Percentiles rank a stretch among this genome's conserved stretches.
Evolutionary conservation across 2,329 filamentous ascomycete species (phyloP).

Genomic region (Drechslera avenae): DNA sequence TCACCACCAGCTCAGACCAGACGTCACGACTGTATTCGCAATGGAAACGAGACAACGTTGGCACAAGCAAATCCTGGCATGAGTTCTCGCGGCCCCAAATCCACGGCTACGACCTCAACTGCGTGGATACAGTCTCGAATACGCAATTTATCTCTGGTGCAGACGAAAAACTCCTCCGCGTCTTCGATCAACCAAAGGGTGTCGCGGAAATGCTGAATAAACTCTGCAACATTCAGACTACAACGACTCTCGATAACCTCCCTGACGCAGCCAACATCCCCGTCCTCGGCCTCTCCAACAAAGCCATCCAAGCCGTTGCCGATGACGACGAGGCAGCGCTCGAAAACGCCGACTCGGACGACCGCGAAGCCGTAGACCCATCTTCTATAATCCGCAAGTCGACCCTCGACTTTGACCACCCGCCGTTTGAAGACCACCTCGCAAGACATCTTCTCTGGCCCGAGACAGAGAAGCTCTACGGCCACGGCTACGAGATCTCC

Average conservation of each 20-base stretch:
- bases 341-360: constrained; percentile 51
- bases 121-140: constrained; percentile 75
- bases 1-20: constrained; percentile 90
- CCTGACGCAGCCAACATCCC: constrained; percentile 94
- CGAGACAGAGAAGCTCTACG: constrained; percentile 94
- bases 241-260: constrained; percentile 48
- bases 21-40: constrained; percentile 85
- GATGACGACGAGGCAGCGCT: constrained; percentile 33
- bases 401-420: constrained; percentile 69
- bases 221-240: constrained; percentile 64
- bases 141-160: constrained; percentile 90
- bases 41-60: constrained; percentile 63
- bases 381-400: constrained; percentile 63
- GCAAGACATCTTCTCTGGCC: constrained; percentile 93
- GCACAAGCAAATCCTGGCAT: constrained; percentile 72
- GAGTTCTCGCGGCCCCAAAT: constrained; percentile 96
- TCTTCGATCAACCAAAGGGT: constrained; percentile 87
- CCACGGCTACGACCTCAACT: constrained; percentile 97
- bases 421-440: constrained; percentile 87
- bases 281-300: constrained; percentile 93
- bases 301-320: constrained; percentile 69
- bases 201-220: constrained; percentile 75
- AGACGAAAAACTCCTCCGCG: constrained; percentile 96
- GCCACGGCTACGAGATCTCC: constrained; percentile 96
- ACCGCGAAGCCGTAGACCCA: constrained; percentile 61